Evolutionary conservation across 306 rosid species (phyloP).

Genomic region (Rubus parviflorus): DNA sequence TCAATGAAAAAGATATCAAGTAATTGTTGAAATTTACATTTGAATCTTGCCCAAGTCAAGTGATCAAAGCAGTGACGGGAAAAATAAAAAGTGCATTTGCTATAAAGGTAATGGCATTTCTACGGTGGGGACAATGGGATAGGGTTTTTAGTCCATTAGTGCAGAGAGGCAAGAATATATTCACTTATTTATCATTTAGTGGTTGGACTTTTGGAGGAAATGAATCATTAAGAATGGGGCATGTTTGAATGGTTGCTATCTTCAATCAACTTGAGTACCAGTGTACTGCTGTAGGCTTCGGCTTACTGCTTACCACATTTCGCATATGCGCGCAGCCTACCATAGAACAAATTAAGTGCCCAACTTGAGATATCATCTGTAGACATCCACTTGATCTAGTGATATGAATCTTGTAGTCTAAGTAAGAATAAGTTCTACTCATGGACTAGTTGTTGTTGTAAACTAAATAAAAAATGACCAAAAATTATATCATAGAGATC

Average conservation of each 20-base stretch:
- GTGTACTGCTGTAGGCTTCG: neutral
- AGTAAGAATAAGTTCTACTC: too few species aligned
- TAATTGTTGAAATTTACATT: neutral
- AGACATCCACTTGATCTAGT: neutral
- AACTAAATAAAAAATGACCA: too few species aligned
- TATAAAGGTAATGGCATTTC: neutral
- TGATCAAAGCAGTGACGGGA: neutral
- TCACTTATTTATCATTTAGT: constrained; percentile 6
- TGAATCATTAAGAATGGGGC: neutral
- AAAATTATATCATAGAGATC: too few species aligned
- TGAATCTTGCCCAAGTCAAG: constrained; percentile 8
- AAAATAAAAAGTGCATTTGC: neutral
- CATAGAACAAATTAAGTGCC: constrained; percentile 2
- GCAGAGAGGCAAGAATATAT: constrained; percentile 2
- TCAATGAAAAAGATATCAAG: neutral
- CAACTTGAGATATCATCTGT: neutral
- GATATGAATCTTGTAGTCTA: too few species aligned
- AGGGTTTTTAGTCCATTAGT: constrained; percentile 12
- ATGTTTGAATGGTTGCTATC: constrained; percentile 8
- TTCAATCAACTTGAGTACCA: neutral
- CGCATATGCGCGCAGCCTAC: constrained; percentile 7
- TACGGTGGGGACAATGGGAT: constrained; percentile 6
- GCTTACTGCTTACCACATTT: neutral
- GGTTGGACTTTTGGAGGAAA: neutral
- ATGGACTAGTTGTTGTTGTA: too few species aligned